Base-by-base conservation (phyloP, 1,284 basidiomycete genomes). In the Waitea zeae region DNA sequence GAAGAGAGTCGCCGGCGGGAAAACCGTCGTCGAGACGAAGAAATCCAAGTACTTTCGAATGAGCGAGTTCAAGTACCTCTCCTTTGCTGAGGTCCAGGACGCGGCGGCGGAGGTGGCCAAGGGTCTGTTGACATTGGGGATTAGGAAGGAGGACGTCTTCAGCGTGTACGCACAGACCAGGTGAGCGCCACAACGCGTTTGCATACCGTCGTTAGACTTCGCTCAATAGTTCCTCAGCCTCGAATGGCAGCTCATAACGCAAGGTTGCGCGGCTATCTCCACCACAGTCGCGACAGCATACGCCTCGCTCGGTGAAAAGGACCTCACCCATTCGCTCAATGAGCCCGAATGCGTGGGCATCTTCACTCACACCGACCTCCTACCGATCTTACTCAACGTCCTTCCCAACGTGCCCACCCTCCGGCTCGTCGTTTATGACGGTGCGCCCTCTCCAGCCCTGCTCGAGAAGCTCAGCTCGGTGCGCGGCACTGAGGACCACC, bases 1-100 rank as follows among this genome's bases (percentile, higher is more conserved):
- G 30, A 82, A 65, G 48, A 92, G 89, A 65, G 57, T 62, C 17
- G 69, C 87, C 35, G 71, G 68, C 35, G 93, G 92, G 29, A 78
- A 92, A 54, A 75, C 90, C 52, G 64, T 79, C 33, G 76, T 61
- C 26, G 82, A 92, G 64, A 82, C 59, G 52, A 97, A 97, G 72
- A 87, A 67, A 40, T 98, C 93, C 92, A 84, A 81, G 52, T 97
- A 83, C 60, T 97, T 84, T 56, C 74, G 95, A 59, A 69, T 98
- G 40, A 81, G 78, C 54, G 79, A 81, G 42, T 95, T 80, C 62
- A 70, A 82, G 56, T 95, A 79, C 57, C 56, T 81, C 48, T 69
- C 56, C 36, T 95, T 72, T 53, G 46, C 79, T 39, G 67, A 89
- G 45, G 62, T 88, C 38, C 62, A 75, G 47, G 65, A 74, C 22